Evolutionary conservation across 2,329 filamentous ascomycete species (phyloP).

Genomic region (Lecanosticta acicola): DNA sequence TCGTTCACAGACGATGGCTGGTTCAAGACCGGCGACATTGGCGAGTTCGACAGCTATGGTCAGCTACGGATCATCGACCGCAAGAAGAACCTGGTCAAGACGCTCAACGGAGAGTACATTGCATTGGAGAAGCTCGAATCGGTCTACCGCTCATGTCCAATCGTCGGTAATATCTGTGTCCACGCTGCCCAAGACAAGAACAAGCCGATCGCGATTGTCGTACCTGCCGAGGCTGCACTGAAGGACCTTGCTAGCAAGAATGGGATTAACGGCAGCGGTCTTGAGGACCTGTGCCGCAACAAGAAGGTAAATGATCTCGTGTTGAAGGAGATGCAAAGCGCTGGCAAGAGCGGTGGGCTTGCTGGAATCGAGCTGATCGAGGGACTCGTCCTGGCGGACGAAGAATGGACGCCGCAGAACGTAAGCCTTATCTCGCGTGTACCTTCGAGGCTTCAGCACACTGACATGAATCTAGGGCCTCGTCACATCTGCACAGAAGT

Average conservation of each 20-base stretch:
- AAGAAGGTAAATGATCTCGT: constrained; percentile 58
- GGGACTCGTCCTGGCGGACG: constrained; percentile 71
- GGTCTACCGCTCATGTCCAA: constrained; percentile 73
- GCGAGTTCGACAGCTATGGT: constrained; percentile 74
- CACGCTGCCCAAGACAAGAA: constrained; percentile 70
- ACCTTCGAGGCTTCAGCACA: constrained; percentile 13
- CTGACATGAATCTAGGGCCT: constrained; percentile 36
- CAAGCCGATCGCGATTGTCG: constrained; percentile 78
- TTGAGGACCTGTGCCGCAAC: constrained; percentile 63
- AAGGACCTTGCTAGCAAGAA: constrained; percentile 52
- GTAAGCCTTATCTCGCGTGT: constrained; percentile 52
- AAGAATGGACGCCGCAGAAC: constrained; percentile 81
- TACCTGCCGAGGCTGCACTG: constrained; percentile 52
- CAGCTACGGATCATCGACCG: constrained; percentile 86
- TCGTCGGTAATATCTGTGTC: constrained; percentile 81
- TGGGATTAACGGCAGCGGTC: constrained; percentile 57
- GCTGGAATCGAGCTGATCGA: constrained; percentile 67
- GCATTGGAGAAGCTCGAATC: constrained; percentile 93
- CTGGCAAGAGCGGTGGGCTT: constrained; percentile 62
- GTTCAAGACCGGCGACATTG: constrained; percentile 97
- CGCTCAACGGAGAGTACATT: constrained; percentile 91
- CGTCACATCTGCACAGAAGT: constrained; percentile 49
- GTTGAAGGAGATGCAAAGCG: constrained; percentile 64
- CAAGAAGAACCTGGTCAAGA: constrained; percentile 98
- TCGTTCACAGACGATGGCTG: constrained; percentile 78